Conservation (phyloP, 2,329 filamentous ascomycete species). For the Onygenales sp. region DNA sequence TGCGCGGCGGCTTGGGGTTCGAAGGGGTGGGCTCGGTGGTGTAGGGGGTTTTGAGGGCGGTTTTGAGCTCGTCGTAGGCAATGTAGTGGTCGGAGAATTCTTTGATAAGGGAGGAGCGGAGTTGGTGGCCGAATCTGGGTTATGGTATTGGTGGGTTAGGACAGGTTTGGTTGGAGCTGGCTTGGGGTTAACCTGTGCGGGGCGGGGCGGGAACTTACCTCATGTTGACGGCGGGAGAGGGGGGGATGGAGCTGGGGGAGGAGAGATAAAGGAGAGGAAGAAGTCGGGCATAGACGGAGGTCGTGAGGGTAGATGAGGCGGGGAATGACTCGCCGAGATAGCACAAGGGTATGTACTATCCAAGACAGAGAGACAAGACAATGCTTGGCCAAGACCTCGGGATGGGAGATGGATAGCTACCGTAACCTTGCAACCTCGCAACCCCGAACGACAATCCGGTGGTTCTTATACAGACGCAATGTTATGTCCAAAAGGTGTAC, state of each 20-base stretch:
- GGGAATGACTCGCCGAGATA: not conserved
- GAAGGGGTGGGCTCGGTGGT: constrained; percentile 41
- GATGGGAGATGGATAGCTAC: too few relatives aligned
- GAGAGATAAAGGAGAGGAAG: not conserved
- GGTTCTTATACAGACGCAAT: too few relatives aligned
- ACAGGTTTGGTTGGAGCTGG: not conserved
- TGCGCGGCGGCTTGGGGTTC: constrained; percentile 41
- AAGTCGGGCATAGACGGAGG: not conserved
- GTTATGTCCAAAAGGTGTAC: too few relatives aligned
- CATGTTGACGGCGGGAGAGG: not conserved
- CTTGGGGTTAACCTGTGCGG: not conserved
- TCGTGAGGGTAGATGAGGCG: not conserved
- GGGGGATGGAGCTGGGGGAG: not conserved
- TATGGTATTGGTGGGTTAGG: not conserved
- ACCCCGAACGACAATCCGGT: too few relatives aligned
- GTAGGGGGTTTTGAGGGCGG: constrained; percentile 66
- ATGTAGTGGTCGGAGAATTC: constrained; percentile 99
- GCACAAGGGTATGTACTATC: too few relatives aligned
- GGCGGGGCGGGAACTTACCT: not conserved
- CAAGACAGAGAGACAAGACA: too few relatives aligned
- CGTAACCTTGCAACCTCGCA: too few relatives aligned
- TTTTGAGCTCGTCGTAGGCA: constrained; percentile 89
- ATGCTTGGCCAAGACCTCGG: too few relatives aligned
- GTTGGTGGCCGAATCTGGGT: constrained; percentile 84
- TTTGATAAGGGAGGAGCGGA: constrained; percentile 89